Conservation (phyloP, 176 grass and related monocot genomes). For the Eleusine indica region DNA sequence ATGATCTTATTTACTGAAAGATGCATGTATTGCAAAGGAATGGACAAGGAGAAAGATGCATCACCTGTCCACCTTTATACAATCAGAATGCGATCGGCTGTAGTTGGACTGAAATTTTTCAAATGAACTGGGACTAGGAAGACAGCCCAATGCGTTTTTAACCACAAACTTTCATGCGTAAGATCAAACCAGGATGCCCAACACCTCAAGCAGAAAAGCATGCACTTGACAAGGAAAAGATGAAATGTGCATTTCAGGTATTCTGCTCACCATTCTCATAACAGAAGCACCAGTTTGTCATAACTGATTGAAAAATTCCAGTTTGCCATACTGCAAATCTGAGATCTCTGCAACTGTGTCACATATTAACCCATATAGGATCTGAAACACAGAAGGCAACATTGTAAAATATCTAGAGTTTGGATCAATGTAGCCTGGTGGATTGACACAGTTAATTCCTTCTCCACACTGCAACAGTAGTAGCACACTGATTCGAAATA, state of each 20-base stretch:
- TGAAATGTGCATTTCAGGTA: constrained; percentile 4
- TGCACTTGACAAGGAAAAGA: background rate
- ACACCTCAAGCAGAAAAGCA: background rate
- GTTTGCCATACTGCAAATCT: background rate
- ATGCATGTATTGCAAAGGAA: too few relatives aligned
- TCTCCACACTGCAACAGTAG: background rate
- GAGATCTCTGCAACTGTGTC: background rate
- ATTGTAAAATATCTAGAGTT: background rate
- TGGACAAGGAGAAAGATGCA: too few relatives aligned
- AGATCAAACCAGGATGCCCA: too few relatives aligned
- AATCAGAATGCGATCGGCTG: too few relatives aligned
- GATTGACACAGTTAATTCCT: background rate
- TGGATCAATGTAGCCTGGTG: background rate
- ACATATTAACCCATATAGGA: background rate
- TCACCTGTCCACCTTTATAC: too few relatives aligned
- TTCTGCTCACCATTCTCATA: background rate
- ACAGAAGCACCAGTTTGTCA: background rate
- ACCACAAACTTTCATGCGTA: too few relatives aligned
- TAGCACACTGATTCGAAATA: constrained; percentile 5
- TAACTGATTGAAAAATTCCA: background rate
- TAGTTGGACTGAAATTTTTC: too few relatives aligned
- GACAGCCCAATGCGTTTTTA: too few relatives aligned
- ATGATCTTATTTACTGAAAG: too few relatives aligned
- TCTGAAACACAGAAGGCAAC: background rate
- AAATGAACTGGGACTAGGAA: too few relatives aligned